These are phyloP conservation scores for Lathyrus oleraceus DNA, from an alignment of 306 rosid genomes.

Conservation along the genomic window DNA sequence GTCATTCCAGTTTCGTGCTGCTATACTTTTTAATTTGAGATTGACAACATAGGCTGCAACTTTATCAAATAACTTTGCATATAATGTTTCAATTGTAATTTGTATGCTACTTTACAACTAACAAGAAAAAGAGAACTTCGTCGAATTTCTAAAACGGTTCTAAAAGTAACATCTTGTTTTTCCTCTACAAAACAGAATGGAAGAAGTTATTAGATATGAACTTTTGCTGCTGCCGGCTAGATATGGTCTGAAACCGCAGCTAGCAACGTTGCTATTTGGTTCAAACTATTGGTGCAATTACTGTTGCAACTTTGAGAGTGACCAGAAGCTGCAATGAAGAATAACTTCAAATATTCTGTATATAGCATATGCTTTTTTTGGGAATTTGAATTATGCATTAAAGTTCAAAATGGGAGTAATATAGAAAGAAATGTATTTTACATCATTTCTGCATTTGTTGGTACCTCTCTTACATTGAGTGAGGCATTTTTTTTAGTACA, in stretches of 20 bases:
- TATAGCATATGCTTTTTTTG: not conserved
- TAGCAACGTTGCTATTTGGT: constrained; percentile 18
- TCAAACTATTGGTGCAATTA: constrained; percentile 23
- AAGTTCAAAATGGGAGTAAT: not conserved
- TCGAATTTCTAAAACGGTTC: constrained; percentile 51
- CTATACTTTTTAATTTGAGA: not conserved
- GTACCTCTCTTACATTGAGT: constrained; percentile 1
- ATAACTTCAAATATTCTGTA: constrained; percentile 8
- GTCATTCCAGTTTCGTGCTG: not conserved
- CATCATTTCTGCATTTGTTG: not conserved
- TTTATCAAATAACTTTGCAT: not conserved
- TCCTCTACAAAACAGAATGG: constrained; percentile 46
- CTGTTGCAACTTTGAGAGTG: constrained; percentile 27
- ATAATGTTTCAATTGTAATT: not conserved
- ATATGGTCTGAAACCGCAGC: constrained; percentile 29
- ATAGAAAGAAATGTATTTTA: not conserved
- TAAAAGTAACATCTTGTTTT: constrained; percentile 34
- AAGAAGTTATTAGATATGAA: not conserved
- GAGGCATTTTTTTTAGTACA: constrained; percentile 22
- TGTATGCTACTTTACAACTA: not conserved
- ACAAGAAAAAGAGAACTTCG: not conserved
- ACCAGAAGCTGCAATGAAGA: constrained; percentile 5
- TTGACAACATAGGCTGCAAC: not conserved
- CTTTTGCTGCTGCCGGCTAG: constrained; percentile 2
- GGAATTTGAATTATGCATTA: not conserved